Percentiles rank a stretch among this genome's conserved stretches.
Evolutionary conservation across 768 basidiomycete genomes (phyloP).

Genomic region (Lentinula sp.): DNA sequence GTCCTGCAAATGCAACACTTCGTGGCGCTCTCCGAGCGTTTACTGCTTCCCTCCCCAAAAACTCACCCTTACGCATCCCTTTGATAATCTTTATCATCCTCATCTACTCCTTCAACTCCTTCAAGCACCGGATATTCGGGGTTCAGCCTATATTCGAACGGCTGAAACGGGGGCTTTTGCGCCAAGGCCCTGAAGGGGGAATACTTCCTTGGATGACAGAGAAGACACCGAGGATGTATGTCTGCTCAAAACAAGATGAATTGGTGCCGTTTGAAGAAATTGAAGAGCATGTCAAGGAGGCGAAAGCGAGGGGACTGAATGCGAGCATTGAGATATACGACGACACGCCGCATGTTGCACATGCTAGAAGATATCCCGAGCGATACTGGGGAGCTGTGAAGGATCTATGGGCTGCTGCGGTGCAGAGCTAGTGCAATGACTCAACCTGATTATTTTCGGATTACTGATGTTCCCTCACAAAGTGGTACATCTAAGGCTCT

Average conservation of each 20-base stretch:
- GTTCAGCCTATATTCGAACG: constrained; percentile 14
- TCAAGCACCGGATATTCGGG: constrained; percentile 16
- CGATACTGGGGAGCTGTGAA: constrained; percentile 38
- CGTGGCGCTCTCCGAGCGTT: constrained; percentile 23
- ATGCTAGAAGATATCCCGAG: constrained; percentile 35
- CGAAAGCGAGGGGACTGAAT: constrained; percentile 24
- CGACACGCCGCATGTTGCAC: constrained; percentile 37
- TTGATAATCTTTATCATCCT: constrained; percentile 19
- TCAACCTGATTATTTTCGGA: not conserved
- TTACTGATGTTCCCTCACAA: too few relatives aligned
- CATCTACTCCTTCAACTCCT: constrained; percentile 18
- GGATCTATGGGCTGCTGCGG: constrained; percentile 29
- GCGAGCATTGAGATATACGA: constrained; percentile 31
- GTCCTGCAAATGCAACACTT: constrained; percentile 30
- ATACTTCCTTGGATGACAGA: constrained; percentile 33
- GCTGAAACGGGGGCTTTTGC: constrained; percentile 23
- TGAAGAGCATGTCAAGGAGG: constrained; percentile 26
- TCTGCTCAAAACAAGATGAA: constrained; percentile 38
- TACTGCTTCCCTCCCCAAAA: constrained; percentile 16
- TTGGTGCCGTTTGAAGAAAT: constrained; percentile 31
- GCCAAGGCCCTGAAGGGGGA: constrained; percentile 12
- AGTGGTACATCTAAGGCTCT: too few relatives aligned
- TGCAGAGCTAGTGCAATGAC: not conserved
- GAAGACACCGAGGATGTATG: constrained; percentile 34
- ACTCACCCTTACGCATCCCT: constrained; percentile 18